Percentiles rank a stretch among this genome's conserved stretches.
These are phyloP conservation scores for Populus hybrid DNA, from an alignment of 441 rosid species.

Conservation along the genomic window DNA sequence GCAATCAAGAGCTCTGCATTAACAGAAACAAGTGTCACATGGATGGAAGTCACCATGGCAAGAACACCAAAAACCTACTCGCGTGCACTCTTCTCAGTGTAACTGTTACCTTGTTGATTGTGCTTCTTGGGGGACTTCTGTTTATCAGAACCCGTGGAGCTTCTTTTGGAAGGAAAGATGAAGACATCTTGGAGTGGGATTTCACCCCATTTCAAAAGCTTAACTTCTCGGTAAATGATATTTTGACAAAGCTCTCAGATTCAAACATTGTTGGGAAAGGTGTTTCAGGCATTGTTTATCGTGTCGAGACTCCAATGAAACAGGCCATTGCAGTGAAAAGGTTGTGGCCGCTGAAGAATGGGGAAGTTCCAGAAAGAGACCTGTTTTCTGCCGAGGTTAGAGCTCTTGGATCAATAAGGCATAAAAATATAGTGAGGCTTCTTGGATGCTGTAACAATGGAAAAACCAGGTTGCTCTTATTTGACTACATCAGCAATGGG, in stretches of 20 bases:
- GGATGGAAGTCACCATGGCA: conserved; percentile 21
- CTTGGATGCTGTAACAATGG: conserved; percentile 66
- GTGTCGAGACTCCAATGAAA: conserved; percentile 50
- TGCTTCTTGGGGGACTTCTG: conserved; percentile 32
- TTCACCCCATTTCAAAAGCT: conserved; percentile 55
- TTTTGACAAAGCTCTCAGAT: conserved; percentile 49
- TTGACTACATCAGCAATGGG: conserved; percentile 67
- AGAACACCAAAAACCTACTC: conserved; percentile 36
- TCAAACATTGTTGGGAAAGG: conserved; percentile 62
- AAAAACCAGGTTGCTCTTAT: conserved; percentile 53
- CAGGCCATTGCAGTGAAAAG: conserved; percentile 74
- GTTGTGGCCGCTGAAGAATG: conserved; percentile 57
- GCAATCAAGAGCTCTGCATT: conserved; percentile 52
- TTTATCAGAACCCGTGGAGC: conserved; percentile 36
- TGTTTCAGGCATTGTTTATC: conserved; percentile 65
- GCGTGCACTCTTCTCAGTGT: conserved; percentile 42
- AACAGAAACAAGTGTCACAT: conserved; percentile 34
- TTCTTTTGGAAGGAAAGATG: conserved; percentile 22
- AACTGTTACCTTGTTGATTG: conserved; percentile 29
- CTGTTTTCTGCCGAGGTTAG: conserved; percentile 66
- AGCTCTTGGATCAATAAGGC: conserved; percentile 67
- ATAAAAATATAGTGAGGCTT: conserved; percentile 67
- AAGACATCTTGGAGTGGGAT: conserved; percentile 39
- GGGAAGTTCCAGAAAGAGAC: conserved; percentile 54
- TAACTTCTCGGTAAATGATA: conserved; percentile 47